Conservation (phyloP, 352 stramenopile genomes). For the Sclerospora graminicola region DNA sequence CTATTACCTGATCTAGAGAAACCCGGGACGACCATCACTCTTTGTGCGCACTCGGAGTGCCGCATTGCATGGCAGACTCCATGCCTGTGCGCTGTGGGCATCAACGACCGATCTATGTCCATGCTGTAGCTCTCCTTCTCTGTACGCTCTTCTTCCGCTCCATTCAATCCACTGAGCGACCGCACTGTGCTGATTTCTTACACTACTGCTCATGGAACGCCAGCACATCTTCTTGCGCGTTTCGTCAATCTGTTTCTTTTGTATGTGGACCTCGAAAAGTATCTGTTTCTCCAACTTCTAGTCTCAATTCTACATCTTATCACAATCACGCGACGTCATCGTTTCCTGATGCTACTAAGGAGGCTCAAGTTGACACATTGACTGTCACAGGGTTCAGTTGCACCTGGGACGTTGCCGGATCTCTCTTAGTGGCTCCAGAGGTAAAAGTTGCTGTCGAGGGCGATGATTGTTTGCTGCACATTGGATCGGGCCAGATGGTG, state of each 20-base stretch:
- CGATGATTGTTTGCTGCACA: constrained; percentile 42
- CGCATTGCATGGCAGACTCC: background rate
- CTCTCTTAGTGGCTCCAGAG: constrained; percentile 28
- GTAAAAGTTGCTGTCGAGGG: constrained; percentile 33
- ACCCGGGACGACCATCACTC: background rate
- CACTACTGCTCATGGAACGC: constrained; percentile 33
- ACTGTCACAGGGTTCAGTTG: constrained; percentile 28
- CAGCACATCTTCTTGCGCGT: constrained; percentile 44
- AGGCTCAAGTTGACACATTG: background rate
- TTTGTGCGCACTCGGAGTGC: background rate
- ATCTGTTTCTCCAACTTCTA: background rate
- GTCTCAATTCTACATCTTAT: constrained; percentile 1
- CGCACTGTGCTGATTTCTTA: constrained; percentile 39
- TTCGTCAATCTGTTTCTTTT: constrained; percentile 32
- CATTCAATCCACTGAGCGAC: constrained; percentile 1
- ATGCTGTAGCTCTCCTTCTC: background rate
- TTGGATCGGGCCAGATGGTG: constrained; percentile 48
- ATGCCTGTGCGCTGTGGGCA: background rate
- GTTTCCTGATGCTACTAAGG: background rate
- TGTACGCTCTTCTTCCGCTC: background rate
- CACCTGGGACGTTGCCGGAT: constrained; percentile 50
- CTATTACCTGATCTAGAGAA: background rate
- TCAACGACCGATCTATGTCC: background rate
- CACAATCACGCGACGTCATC: background rate
- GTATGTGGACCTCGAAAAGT: constrained; percentile 19